phyloP scores from a whole-genome alignment of 1,284 basidiomycete genomes.

The Retiboletus flavoniger region DNA sequence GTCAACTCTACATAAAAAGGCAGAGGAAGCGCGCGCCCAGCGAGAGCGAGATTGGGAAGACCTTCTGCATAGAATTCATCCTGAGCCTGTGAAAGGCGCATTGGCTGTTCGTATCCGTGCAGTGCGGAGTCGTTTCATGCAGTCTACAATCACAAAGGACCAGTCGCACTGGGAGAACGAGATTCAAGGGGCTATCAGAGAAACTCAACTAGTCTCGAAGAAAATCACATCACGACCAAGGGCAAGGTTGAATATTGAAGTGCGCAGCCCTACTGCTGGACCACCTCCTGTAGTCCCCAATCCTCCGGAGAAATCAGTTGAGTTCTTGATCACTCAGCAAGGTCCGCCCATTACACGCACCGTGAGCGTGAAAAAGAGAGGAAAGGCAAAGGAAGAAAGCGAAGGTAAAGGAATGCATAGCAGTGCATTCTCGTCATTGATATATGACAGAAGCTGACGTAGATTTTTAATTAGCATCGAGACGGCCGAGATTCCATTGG shows the following conservation, averaged over 20 bases:
- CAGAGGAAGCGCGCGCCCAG: constrained; percentile 51
- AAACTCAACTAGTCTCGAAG: constrained; percentile 49
- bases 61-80: constrained; percentile 54
- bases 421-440: neutral
- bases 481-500: constrained; percentile 77
- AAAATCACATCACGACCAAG: constrained; percentile 37
- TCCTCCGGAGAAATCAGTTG: constrained; percentile 53
- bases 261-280: constrained; percentile 20
- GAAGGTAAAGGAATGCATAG: constrained; percentile 24
- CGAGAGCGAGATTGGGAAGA: constrained; percentile 65
- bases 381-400: constrained; percentile 40
- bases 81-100: constrained; percentile 48
- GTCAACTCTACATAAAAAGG: constrained; percentile 53
- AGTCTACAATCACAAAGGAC: constrained; percentile 51
- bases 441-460: constrained; percentile 10
- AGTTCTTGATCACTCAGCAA: constrained; percentile 56
- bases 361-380: constrained; percentile 35
- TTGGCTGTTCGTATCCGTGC: constrained; percentile 51
- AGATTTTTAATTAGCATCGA: constrained; percentile 25
- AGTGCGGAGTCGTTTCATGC: constrained; percentile 55
- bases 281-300: constrained; percentile 41
- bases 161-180: constrained; percentile 60
- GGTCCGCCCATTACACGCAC: constrained; percentile 40
- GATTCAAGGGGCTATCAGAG: constrained; percentile 53
- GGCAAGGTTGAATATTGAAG: constrained; percentile 22